Base-by-base conservation (phyloP, 2,329 filamentous ascomycete species). In the Phaeosphaeriaceae sp. region DNA sequence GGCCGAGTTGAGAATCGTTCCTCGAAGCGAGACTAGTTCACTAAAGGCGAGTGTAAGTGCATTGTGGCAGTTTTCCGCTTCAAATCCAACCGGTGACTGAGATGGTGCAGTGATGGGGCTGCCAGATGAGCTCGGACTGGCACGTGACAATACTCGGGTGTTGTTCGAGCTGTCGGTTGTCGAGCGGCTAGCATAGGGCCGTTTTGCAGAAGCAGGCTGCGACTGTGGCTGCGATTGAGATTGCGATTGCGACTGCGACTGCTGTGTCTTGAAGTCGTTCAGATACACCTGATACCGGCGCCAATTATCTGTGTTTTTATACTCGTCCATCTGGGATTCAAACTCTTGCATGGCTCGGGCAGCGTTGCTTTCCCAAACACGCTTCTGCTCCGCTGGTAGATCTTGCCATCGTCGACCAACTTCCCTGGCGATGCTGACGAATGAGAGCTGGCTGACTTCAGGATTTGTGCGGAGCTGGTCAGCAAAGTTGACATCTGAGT, bases 401-500 rank as follows among this genome's bases (percentile, higher is more conserved):
- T 72, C 65, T 57, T 78, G 76, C 77, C 77, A 79, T 67, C 69
- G 63, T 46, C 73, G 63, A 7, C 77, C 77, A 2, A 79, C 77
- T 50, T 76, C 74, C 53, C 69, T 68, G 41, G 77, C 76, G 57
- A 79, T 78, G 51, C 77, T 69, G 4, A 78, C 74, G 59, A 79
- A 79, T 15, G 74, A 75, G 10, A 78, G 66, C 17, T 69, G 60
- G 58, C 67, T 72, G 54, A 79, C 67, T 21, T 67, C 66, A 19
- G 75, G 76, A 40, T 78, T 67, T 11, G 69, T 72, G 19, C 77
- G 76, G 21, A 77, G 71, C 46, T 77, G 62, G 51, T 79, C 76
- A 48, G 76, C 75, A 64, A 79, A 79, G 51, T 78, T 78, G n/a
- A 79, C 77, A 59, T 79, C 75, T 77, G 41, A 9, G 25, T 27